Evolutionary conservation across 2,329 filamentous ascomycete species (phyloP).

Genomic region (Scedosporium boydii): DNA sequence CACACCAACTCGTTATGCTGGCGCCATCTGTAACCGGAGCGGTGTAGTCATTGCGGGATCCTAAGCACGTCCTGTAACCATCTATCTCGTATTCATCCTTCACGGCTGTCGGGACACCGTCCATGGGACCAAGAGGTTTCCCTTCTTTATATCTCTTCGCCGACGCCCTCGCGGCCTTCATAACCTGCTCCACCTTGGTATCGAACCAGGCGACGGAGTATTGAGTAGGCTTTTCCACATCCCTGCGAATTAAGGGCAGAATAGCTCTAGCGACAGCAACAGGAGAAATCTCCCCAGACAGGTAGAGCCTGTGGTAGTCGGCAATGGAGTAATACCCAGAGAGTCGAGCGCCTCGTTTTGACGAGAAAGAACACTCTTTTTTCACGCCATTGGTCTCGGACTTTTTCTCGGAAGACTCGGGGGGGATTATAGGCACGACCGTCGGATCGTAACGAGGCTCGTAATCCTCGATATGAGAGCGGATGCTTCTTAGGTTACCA

Average conservation of each 20-base stretch:
- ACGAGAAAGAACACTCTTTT: background rate
- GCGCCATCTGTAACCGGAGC: slow-evolving; percentile 26
- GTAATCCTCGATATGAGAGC: slow-evolving; percentile 39
- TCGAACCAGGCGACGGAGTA: slow-evolving; percentile 36
- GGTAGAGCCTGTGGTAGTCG: slow-evolving; percentile 34
- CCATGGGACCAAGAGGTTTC: slow-evolving; percentile 51
- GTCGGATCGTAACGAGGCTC: slow-evolving; percentile 37
- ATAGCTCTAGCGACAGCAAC: slow-evolving; percentile 33
- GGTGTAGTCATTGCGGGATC: slow-evolving; percentile 52
- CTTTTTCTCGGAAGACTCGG: slow-evolving; percentile 17
- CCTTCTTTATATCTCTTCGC: slow-evolving; percentile 40
- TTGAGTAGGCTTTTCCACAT: slow-evolving; percentile 23
- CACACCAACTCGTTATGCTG: slow-evolving; percentile 55
- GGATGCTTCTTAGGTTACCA: slow-evolving; percentile 41
- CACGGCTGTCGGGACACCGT: slow-evolving; percentile 64
- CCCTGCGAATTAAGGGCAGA: slow-evolving; percentile 34
- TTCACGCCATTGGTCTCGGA: background rate
- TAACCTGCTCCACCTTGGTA: slow-evolving; percentile 28
- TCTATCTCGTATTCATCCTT: slow-evolving; percentile 70
- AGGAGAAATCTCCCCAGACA: slow-evolving; percentile 34
- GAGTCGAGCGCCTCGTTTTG: background rate
- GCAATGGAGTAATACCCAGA: slow-evolving; percentile 26
- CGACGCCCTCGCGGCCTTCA: slow-evolving; percentile 33
- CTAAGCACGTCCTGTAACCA: slow-evolving; percentile 61
- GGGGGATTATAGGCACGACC: slow-evolving; percentile 33